These are phyloP conservation scores for Fusarium poae DNA, from an alignment of 2,329 filamentous ascomycete species.

Conservation along the genomic window DNA sequence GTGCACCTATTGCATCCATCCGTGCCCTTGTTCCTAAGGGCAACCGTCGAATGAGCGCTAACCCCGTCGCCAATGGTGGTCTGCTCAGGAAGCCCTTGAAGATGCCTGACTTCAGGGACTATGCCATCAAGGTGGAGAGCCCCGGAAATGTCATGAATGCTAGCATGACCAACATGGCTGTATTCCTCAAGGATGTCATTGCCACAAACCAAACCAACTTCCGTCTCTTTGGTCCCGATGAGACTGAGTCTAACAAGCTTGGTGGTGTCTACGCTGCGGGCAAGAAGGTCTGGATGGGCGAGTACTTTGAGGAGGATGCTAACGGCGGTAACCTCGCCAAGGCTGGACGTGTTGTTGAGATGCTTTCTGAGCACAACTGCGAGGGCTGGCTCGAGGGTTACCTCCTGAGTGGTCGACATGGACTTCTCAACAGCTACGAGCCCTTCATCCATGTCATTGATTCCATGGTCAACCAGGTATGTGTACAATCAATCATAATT, in stretches of 20 bases:
- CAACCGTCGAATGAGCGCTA: conserved; percentile 79
- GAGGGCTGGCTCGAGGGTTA: conserved; percentile 88
- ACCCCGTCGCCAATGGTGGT: conserved; percentile 81
- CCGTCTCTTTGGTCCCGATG: conserved; percentile 82
- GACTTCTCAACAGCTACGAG: conserved; percentile 84
- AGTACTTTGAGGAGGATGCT: conserved; percentile 80
- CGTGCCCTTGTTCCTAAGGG: conserved; percentile 74
- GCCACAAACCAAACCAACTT: conserved; percentile 75
- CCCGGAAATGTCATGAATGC: conserved; percentile 68
- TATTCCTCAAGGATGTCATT: conserved; percentile 76
- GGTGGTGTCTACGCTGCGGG: conserved; percentile 77
- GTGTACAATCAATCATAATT: conserved; percentile 9
- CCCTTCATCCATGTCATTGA: conserved; percentile 87
- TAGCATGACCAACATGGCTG: conserved; percentile 78
- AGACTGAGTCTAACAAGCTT: conserved; percentile 86
- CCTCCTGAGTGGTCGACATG: conserved; percentile 79
- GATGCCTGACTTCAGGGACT: conserved; percentile 78
- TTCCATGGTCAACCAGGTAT: conserved; percentile 82
- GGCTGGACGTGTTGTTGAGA: conserved; percentile 83
- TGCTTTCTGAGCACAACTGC: conserved; percentile 83
- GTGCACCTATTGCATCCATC: conserved; percentile 73
- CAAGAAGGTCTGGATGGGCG: conserved; percentile 85
- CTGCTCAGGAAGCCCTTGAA: conserved; percentile 74
- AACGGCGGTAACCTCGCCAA: conserved; percentile 80
- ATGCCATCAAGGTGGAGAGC: conserved; percentile 72